Evolutionary conservation across 305 asterid species (phyloP).

Genomic region (Fraxinus sp.): DNA sequence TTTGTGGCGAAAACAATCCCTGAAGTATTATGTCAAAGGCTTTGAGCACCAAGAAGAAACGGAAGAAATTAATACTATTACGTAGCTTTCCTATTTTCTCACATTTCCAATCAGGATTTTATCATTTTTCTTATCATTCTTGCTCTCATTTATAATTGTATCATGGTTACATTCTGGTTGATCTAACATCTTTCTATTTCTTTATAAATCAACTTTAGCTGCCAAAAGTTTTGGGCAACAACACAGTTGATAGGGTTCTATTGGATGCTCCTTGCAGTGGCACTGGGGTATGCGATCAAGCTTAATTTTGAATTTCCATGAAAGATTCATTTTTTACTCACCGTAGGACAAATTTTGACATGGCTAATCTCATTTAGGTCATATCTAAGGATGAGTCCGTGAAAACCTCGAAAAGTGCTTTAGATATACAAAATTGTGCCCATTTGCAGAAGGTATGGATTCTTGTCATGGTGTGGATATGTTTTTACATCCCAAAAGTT

Average conservation of each 20-base stretch:
- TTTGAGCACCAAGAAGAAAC: background rate
- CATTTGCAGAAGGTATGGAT: slow-evolving; percentile 76
- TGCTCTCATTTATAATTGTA: background rate
- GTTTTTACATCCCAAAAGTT: background rate
- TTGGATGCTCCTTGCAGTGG: slow-evolving; percentile 99
- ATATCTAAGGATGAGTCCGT: slow-evolving; percentile 93
- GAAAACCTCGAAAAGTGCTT: slow-evolving; percentile 76
- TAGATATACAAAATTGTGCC: slow-evolving; percentile 76
- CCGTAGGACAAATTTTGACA: background rate
- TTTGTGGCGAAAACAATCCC: background rate
- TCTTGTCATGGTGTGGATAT: background rate
- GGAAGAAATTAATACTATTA: background rate
- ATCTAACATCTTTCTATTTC: slow-evolving; percentile 7
- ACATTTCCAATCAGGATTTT: background rate
- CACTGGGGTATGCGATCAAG: slow-evolving; percentile 68
- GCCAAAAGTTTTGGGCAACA: slow-evolving; percentile 81
- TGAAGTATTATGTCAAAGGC: background rate
- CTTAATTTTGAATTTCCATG: slow-evolving; percentile 18
- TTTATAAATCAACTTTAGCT: slow-evolving; percentile 49
- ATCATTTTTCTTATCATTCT: background rate
- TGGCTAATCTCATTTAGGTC: slow-evolving; percentile 29
- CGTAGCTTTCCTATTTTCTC: background rate
- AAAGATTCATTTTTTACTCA: slow-evolving; percentile 9
- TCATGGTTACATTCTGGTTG: background rate
- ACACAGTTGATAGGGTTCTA: slow-evolving; percentile 75